Evolutionary conservation across 768 basidiomycete species (phyloP).

Genomic region (Podaxis sp.): DNA sequence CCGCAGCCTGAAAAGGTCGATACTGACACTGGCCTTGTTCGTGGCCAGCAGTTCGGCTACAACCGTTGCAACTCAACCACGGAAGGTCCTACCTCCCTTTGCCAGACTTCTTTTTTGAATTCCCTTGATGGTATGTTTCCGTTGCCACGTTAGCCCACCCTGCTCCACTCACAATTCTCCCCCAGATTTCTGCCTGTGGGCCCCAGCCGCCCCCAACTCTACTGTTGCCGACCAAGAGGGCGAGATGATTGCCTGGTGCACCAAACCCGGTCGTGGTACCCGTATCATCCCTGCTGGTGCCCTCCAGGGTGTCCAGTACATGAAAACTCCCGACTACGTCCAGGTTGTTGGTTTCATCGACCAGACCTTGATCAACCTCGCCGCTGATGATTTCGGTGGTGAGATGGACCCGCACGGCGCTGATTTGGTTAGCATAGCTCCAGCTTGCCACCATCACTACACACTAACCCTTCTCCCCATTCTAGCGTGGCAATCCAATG

Average conservation of each 20-base stretch:
- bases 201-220: constrained; percentile 43
- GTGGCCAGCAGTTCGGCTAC: constrained; percentile 53
- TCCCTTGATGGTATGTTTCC: constrained; percentile 32
- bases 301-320: constrained; percentile 59
- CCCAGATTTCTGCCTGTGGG: constrained; percentile 70
- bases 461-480: constrained; percentile 1
- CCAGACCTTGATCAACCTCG: constrained; percentile 54
- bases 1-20: constrained; percentile 27
- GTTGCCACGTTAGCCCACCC: background rate
- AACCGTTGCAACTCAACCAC: constrained; percentile 67
- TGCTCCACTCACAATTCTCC: background rate
- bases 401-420: constrained; percentile 78
- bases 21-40: constrained; percentile 24
- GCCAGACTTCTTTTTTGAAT: constrained; percentile 62
- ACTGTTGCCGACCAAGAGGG: constrained; percentile 65
- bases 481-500: constrained; percentile 78
- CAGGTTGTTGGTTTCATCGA: constrained; percentile 62
- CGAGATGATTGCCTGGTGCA: constrained; percentile 73
- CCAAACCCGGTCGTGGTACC: constrained; percentile 64
- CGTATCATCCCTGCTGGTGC: constrained; percentile 69
- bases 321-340: constrained; percentile 54
- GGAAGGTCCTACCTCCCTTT: constrained; percentile 47
- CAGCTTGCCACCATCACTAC: background rate
- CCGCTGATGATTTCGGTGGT: constrained; percentile 57
- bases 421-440: constrained; percentile 33